phyloP scores from a whole-genome alignment of 1,139 yeast species.

The Saccharomyces hybrid region DNA sequence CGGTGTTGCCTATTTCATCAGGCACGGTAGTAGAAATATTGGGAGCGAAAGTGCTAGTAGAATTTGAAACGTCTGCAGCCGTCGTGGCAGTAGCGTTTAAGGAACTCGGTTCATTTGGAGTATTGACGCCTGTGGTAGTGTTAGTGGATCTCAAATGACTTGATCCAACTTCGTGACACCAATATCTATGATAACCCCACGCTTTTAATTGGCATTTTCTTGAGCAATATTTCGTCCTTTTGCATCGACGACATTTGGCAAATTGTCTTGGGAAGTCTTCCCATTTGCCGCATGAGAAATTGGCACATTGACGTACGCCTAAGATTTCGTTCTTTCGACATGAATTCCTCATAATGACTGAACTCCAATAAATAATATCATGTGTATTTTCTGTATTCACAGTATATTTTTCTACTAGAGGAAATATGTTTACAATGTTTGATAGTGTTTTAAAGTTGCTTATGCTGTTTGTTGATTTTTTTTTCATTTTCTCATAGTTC shows the following conservation, averaged over 20 bases:
- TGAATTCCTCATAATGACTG: conserved; percentile 91
- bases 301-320: conserved; percentile 93
- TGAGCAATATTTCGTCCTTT: conserved; percentile 89
- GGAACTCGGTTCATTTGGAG: conserved; percentile 4
- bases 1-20: conserved; percentile 11
- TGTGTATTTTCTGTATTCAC: conserved; percentile 54
- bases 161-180: conserved; percentile 51
- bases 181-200: conserved; percentile 87
- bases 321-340: conserved; percentile 88
- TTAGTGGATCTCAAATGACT: conserved; percentile 8
- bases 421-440: conserved; percentile 61
- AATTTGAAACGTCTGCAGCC: background rate
- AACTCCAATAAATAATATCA: conserved; percentile 93
- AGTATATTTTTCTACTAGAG: conserved; percentile 86
- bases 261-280: conserved; percentile 83
- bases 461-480: conserved; percentile 16
- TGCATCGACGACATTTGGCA: conserved; percentile 90
- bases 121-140: conserved; percentile 7
- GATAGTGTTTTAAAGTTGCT: conserved; percentile 4
- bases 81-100: background rate
- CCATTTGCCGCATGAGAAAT: conserved; percentile 93
- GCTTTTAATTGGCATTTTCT: conserved; percentile 86
- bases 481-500: conserved; percentile 15
- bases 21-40: conserved; percentile 1
- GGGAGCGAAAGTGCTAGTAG: conserved; percentile 4